phyloP scores from a whole-genome alignment of 371 early-diverging fungal genomes.

The Rozella allomycis region DNA sequence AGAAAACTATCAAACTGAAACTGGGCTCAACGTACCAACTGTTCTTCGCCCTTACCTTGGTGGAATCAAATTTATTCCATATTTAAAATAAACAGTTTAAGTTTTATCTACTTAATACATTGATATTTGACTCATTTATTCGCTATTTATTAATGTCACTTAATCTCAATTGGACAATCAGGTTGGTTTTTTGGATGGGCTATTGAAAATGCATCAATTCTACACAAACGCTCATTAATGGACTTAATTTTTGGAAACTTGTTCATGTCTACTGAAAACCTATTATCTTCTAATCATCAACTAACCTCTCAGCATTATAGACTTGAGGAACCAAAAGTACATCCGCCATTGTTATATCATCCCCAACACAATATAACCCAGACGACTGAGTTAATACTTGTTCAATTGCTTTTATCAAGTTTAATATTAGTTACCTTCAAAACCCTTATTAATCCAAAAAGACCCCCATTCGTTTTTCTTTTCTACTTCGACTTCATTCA shows the following conservation, averaged over 20 bases:
- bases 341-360: slow-evolving; percentile 65
- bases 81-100: slow-evolving; percentile 18
- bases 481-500: slow-evolving; percentile 24
- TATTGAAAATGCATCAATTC: slow-evolving; percentile 39
- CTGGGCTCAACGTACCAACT: slow-evolving; percentile 41
- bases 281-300: slow-evolving; percentile 2
- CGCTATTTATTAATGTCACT: too few relatives aligned
- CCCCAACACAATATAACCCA: slow-evolving; percentile 56
- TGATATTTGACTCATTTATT: too few relatives aligned
- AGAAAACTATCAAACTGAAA: slow-evolving; percentile 92
- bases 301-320: slow-evolving; percentile 45
- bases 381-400: slow-evolving; percentile 26
- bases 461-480: slow-evolving; percentile 39
- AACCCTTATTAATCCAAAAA: slow-evolving; percentile 34
- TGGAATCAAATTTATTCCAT: slow-evolving; percentile 75
- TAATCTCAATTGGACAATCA: too few relatives aligned
- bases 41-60: slow-evolving; percentile 81
- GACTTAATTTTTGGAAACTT: slow-evolving; percentile 40
- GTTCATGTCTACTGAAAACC: slow-evolving; percentile 45
- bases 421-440: slow-evolving; percentile 23
- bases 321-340: slow-evolving; percentile 53
- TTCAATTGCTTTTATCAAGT: slow-evolving; percentile 29
- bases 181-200: slow-evolving; percentile 47
- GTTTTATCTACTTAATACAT: background rate
- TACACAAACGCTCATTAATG: slow-evolving; percentile 23